phyloP scores from a whole-genome alignment of 2,329 filamentous ascomycete genomes.

The Ophiostoma sp. region DNA sequence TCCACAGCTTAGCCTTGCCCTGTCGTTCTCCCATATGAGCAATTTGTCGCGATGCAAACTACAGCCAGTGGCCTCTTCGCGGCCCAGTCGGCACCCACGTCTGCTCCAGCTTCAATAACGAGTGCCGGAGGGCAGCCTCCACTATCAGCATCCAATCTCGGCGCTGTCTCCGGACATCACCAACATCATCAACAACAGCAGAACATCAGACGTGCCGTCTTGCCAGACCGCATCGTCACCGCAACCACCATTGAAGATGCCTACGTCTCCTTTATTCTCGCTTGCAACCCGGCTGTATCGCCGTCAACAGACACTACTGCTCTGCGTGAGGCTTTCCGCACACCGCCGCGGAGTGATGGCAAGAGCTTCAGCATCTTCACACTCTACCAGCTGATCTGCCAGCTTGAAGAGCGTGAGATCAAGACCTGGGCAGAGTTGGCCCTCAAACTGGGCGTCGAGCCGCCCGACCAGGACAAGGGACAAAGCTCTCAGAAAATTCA shows the following conservation, averaged over 20 bases:
- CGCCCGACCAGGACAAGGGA: conserved; percentile 75
- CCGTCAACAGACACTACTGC: conserved; percentile 67
- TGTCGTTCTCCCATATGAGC: conserved; percentile 7
- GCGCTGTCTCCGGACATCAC: neutral
- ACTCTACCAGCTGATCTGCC: conserved; percentile 75
- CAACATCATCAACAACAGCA: neutral
- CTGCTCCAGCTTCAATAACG: neutral
- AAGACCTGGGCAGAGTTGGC: conserved; percentile 92
- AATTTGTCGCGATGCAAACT: conserved; percentile 18
- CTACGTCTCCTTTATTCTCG: conserved; percentile 81
- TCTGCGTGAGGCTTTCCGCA: conserved; percentile 73
- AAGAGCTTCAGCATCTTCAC: conserved; percentile 79
- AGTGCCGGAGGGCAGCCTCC: neutral
- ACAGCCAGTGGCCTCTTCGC: conserved; percentile 19
- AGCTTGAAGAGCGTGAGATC: conserved; percentile 78
- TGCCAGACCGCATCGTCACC: conserved; percentile 69
- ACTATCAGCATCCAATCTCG: neutral
- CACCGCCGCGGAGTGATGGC: conserved; percentile 81
- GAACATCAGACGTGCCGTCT: conserved; percentile 28
- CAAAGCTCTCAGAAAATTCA: conserved; percentile 92
- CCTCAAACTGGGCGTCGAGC: conserved; percentile 82
- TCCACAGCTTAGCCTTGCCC: conserved; percentile 1
- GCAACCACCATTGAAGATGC: conserved; percentile 74
- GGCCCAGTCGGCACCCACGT: conserved; percentile 7
- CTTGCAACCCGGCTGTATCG: conserved; percentile 83